Evolutionary conservation across 768 basidiomycete species (phyloP), one percentile per base, ranked within the genome.

Genomic region (Gymnopilus junonius): DNA sequence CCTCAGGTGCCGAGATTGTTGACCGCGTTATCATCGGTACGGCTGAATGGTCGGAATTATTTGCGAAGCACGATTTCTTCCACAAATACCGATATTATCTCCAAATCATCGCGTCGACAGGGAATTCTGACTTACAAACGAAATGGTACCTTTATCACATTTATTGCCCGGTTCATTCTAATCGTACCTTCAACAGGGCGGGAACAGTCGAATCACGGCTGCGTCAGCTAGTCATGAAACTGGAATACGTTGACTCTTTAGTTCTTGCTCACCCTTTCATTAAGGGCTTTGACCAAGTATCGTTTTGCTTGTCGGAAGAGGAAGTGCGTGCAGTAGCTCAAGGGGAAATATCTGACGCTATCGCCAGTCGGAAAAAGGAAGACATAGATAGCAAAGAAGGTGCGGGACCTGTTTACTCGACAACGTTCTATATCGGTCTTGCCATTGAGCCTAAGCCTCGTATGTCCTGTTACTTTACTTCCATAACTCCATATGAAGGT

Each of bases 121-220:
- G 87, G 0, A 86, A 87, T 54, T 72, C 87, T 6, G 94, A 95
- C n/a, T 78, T 90, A 14, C 94, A 98, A 73, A 86, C 93, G 63
- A 97, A 97, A 79, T 99, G 97, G 97, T 96, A 69, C 59, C 87
- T 76, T 21, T 27, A 59, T 20, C 21, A 31, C 23, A 8, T 15
- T 45, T 25, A 15, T 43, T 6, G 23, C 35, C 34, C 23, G 23
- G 7, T 37, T 54, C 32, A n/a, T 29, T 54, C 31, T 50, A 55
- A 62, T 59, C 32, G 46, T 45, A 31, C 42, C 53, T 60, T 57
- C 11, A 29, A 17, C 58, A 85, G 84, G 84, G 75, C 95, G n/a
- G 97, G 97, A 45, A 98, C 96, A n/a, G 97, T 99, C 29, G 97
- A 99, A 79, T 98, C 97, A 21, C 87, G 93, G 69, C 85, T 99